phyloP scores from a whole-genome alignment of 495 filamentous ascomycete genomes.

The Neurospora sp. region DNA sequence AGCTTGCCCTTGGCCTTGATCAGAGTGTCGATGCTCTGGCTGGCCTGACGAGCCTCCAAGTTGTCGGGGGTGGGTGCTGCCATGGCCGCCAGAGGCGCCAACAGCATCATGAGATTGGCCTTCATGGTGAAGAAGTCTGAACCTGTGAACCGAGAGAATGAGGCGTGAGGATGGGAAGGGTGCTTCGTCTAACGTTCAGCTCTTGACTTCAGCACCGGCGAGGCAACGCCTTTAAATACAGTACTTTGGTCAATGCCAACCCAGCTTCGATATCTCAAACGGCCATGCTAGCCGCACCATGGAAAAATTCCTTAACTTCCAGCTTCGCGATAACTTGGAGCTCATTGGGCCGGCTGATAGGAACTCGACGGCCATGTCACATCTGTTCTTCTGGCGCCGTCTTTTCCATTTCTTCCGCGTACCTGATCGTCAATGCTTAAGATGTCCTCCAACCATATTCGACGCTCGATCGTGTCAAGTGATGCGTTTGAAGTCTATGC shows the following conservation, averaged over 20 bases:
- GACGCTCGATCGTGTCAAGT: background rate
- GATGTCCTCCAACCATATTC: background rate
- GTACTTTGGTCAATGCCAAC: background rate
- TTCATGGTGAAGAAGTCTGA: slow-evolving; percentile 25
- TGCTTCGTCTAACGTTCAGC: background rate
- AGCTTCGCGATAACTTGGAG: background rate
- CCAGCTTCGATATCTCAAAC: background rate
- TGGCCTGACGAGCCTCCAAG: slow-evolving; percentile 27
- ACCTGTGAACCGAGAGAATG: background rate
- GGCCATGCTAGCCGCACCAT: background rate
- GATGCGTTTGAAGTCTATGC: background rate
- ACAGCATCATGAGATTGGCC: slow-evolving; percentile 24
- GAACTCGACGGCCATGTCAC: background rate
- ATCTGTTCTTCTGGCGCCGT: background rate
- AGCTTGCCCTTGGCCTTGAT: slow-evolving; percentile 52
- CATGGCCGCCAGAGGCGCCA: slow-evolving; percentile 26
- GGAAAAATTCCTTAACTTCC: background rate
- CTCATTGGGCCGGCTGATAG: background rate
- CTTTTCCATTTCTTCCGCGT: background rate
- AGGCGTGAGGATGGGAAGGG: background rate
- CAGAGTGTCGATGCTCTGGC: slow-evolving; percentile 39
- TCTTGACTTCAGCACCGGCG: background rate
- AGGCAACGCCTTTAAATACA: background rate
- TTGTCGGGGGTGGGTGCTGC: slow-evolving; percentile 22
- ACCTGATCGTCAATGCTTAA: background rate